Evolutionary conservation across 1,284 basidiomycete genomes (phyloP).

Genomic region (Caloboletus firmus): DNA sequence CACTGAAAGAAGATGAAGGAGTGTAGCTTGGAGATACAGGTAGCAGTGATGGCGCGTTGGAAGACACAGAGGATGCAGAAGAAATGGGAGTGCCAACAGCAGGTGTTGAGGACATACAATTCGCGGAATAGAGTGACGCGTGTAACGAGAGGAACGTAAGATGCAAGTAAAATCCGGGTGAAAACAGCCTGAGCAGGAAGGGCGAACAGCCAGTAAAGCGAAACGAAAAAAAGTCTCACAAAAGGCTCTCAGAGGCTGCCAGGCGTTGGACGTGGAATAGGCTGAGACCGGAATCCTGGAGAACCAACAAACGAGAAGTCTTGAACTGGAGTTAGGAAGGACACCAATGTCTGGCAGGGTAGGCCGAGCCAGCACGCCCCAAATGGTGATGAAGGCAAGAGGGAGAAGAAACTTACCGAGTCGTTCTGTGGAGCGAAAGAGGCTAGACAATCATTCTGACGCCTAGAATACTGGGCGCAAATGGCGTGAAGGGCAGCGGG

Average conservation of each 20-base stretch:
- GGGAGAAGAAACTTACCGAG: slow-evolving; percentile 16
- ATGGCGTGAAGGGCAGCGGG: slow-evolving; percentile 20
- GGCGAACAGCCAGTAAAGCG: neutral
- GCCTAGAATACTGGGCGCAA: slow-evolving; percentile 17
- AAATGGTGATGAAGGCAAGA: neutral
- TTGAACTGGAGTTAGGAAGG: neutral
- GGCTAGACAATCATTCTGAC: slow-evolving; percentile 26
- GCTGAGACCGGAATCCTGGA: neutral
- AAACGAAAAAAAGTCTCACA: slow-evolving; percentile 7
- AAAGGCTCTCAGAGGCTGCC: neutral
- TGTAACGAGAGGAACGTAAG: slow-evolving; percentile 7
- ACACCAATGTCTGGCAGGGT: neutral
- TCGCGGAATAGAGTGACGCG: slow-evolving; percentile 5
- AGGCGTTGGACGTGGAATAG: neutral
- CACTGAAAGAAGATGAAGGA: neutral
- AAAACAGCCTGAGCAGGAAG: slow-evolving; percentile 5
- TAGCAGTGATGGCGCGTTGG: slow-evolving; percentile 3
- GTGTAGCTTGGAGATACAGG: neutral
- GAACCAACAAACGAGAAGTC: neutral
- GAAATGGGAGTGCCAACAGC: slow-evolving; percentile 6
- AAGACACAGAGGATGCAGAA: slow-evolving; percentile 2
- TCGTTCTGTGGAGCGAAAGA: slow-evolving; percentile 11
- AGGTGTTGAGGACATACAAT: slow-evolving; percentile 23
- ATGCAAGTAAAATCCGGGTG: slow-evolving; percentile 7
- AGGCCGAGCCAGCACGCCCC: neutral